These are phyloP conservation scores for Psilocybe subaeruginosa DNA, from an alignment of 768 basidiomycete genomes.

Conservation along the genomic window DNA sequence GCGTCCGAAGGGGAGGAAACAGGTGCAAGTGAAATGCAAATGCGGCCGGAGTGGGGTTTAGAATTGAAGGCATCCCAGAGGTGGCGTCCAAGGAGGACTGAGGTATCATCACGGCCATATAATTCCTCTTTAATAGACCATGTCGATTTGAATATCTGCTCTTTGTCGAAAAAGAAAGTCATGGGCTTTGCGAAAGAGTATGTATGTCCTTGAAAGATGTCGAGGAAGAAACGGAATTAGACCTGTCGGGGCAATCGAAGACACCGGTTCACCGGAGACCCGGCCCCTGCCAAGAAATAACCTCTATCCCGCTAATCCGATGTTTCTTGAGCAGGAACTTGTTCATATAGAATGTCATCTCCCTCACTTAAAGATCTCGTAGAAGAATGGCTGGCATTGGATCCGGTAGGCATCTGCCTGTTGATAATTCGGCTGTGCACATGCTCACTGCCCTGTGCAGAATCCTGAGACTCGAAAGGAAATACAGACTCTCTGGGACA, in stretches of 20 bases:
- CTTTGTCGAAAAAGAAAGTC: conserved; percentile 32
- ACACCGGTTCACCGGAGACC: conserved; percentile 8
- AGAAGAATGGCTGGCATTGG: conserved; percentile 40
- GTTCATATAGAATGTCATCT: conserved; percentile 7
- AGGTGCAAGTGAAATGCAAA: conserved; percentile 19
- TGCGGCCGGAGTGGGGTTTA: background rate
- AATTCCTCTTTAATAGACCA: conserved; percentile 14
- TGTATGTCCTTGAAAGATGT: background rate
- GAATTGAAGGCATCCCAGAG: conserved; percentile 18
- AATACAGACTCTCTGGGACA: conserved; percentile 48
- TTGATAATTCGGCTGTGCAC: background rate
- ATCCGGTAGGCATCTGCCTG: conserved; percentile 30
- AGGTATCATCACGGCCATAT: background rate
- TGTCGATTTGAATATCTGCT: conserved; percentile 5
- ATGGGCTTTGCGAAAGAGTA: conserved; percentile 13
- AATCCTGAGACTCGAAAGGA: conserved; percentile 53
- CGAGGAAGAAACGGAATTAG: background rate
- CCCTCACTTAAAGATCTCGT: conserved; percentile 30
- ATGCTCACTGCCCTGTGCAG: conserved; percentile 29
- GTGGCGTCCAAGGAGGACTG: conserved; percentile 11
- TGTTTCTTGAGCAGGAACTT: background rate
- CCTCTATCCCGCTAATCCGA: background rate
- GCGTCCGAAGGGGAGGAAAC: background rate
- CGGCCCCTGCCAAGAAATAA: background rate
- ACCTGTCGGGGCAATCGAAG: background rate